These are phyloP conservation scores for Metschnikowia shivogae DNA, from an alignment of 805 yeast genomes.

Conservation along the genomic window DNA sequence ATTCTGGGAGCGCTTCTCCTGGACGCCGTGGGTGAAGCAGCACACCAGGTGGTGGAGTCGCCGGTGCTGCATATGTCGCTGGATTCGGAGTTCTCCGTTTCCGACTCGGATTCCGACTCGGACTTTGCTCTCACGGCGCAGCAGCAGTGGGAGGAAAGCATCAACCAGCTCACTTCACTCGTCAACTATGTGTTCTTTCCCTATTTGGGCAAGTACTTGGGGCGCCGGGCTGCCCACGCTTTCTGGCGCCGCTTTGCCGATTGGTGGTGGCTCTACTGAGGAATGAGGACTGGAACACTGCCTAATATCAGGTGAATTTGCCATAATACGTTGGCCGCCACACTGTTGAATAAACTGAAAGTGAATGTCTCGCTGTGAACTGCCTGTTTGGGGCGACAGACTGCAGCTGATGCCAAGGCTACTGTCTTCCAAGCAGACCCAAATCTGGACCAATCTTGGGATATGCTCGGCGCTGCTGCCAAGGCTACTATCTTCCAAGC, in stretches of 20 bases:
- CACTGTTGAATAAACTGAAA: too few relatives aligned
- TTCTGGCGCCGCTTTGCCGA: constrained; percentile 35
- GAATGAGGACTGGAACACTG: too few relatives aligned
- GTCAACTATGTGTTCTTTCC: constrained; percentile 61
- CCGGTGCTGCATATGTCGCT: neutral
- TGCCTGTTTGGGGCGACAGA: too few relatives aligned
- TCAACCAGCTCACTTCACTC: constrained; percentile 55
- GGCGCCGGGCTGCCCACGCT: constrained; percentile 44
- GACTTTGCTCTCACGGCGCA: constrained; percentile 46
- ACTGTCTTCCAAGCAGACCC: too few relatives aligned
- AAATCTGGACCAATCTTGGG: too few relatives aligned
- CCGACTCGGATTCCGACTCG: constrained; percentile 10
- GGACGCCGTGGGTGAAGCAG: constrained; percentile 3
- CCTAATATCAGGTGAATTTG: too few relatives aligned
- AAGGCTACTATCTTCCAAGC: too few relatives aligned
- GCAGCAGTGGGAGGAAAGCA: constrained; percentile 70
- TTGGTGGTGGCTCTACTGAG: constrained; percentile 24
- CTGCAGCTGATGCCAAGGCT: too few relatives aligned
- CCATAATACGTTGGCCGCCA: too few relatives aligned
- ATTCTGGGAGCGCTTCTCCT: constrained; percentile 1
- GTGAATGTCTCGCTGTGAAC: too few relatives aligned
- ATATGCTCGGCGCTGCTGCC: too few relatives aligned
- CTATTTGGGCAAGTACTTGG: constrained; percentile 60
- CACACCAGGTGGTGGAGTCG: neutral
- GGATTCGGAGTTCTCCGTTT: constrained; percentile 1